Evolutionary conservation across 805 yeast species (phyloP).

Genomic region (Metschnikowia bowlesiae): DNA sequence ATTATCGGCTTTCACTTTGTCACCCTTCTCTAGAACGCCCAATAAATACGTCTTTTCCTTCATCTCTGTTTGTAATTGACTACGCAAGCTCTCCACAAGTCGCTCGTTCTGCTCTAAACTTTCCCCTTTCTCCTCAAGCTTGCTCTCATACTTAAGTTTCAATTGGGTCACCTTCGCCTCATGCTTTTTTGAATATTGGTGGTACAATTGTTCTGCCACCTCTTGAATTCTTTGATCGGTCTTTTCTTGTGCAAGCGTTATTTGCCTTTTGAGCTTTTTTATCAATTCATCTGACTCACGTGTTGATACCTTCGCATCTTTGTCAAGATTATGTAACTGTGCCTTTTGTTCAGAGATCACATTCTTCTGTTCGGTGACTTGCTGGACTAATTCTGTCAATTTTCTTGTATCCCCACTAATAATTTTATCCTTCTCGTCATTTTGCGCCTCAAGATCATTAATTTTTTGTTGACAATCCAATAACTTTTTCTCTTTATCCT

Average conservation of each 20-base stretch:
- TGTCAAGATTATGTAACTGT: not conserved
- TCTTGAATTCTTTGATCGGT: slow-evolving; percentile 54
- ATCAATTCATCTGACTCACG: slow-evolving; percentile 16
- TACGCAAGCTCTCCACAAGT: slow-evolving; percentile 43
- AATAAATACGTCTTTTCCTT: slow-evolving; percentile 23
- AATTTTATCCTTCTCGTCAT: slow-evolving; percentile 26
- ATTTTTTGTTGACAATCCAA: slow-evolving; percentile 16
- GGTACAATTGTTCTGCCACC: slow-evolving; percentile 65
- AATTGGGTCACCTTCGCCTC: slow-evolving; percentile 64
- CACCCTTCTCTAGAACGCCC: slow-evolving; percentile 8
- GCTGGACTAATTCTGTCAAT: slow-evolving; percentile 26
- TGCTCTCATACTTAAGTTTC: slow-evolving; percentile 21
- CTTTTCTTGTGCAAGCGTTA: slow-evolving; percentile 40
- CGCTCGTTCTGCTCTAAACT: slow-evolving; percentile 41
- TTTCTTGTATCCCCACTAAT: slow-evolving; percentile 29
- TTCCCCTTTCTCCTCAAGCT: slow-evolving; percentile 42
- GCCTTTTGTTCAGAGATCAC: slow-evolving; percentile 8
- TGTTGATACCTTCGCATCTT: slow-evolving; percentile 3
- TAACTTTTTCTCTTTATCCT: slow-evolving; percentile 6
- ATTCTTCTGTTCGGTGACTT: slow-evolving; percentile 18
- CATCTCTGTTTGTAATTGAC: slow-evolving; percentile 33
- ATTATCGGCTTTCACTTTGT: not conserved
- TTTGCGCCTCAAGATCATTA: slow-evolving; percentile 28
- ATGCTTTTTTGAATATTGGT: slow-evolving; percentile 73
- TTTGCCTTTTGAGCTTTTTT: slow-evolving; percentile 20